Conservation (phyloP, 495 filamentous ascomycete species). For the Podospora comata region DNA sequence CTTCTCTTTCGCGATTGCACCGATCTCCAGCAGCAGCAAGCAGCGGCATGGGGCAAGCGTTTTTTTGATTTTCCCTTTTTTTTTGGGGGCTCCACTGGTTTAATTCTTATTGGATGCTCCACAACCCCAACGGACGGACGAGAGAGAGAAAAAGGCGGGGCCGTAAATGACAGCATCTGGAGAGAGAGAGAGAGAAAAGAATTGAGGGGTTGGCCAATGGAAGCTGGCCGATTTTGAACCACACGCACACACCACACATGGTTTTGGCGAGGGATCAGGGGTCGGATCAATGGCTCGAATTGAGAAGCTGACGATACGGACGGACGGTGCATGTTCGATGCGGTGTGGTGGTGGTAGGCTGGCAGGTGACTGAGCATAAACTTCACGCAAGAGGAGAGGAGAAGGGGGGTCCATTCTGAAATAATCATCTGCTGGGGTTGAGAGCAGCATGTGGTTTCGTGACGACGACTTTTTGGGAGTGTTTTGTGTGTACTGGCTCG, state of each 20-base stretch:
- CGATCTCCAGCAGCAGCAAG: neutral
- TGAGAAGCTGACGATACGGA: neutral
- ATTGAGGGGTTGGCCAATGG: neutral
- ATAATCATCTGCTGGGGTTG: neutral
- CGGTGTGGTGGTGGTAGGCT: neutral
- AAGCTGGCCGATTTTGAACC: neutral
- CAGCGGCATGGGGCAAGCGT: too few relatives aligned
- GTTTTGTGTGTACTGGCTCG: neutral
- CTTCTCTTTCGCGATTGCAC: neutral
- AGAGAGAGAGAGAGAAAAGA: neutral
- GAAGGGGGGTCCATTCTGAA: neutral
- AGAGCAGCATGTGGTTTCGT: neutral
- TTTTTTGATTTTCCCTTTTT: neutral
- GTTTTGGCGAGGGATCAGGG: neutral
- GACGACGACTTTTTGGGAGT: neutral
- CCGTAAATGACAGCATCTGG: neutral
- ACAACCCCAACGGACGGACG: neutral
- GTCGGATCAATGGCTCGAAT: conserved; percentile 6
- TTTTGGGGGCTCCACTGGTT: neutral
- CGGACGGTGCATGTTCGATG: neutral
- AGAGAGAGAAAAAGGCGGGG: neutral
- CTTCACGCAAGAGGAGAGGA: neutral
- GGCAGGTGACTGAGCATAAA: neutral
- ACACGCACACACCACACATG: neutral
- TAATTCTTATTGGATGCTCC: neutral